Conservation (phyloP, 768 basidiomycete genomes). For the Mycena sanguinolenta region DNA sequence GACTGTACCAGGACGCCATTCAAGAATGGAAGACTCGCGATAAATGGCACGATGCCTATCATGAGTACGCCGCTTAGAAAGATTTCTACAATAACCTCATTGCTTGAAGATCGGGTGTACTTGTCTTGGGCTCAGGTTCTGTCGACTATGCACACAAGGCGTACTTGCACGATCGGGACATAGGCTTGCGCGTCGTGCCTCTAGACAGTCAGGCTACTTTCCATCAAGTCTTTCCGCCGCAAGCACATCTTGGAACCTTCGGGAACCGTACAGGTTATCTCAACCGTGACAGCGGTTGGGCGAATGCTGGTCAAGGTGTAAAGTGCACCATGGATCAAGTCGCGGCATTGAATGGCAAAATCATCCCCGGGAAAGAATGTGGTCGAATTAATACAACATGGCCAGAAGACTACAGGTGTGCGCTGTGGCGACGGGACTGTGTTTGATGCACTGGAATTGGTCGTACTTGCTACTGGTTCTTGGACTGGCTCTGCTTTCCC, state of each 20-base stretch:
- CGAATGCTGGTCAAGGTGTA: slow-evolving; percentile 78
- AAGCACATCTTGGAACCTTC: slow-evolving; percentile 53
- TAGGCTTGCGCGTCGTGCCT: slow-evolving; percentile 65
- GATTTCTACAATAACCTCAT: neutral
- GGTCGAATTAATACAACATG: slow-evolving; percentile 55
- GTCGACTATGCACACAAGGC: slow-evolving; percentile 64
- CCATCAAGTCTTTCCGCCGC: slow-evolving; percentile 61
- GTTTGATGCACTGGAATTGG: slow-evolving; percentile 64
- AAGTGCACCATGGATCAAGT: slow-evolving; percentile 67
- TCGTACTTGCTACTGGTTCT: slow-evolving; percentile 81
- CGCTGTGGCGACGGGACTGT: slow-evolving; percentile 68
- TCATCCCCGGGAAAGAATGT: slow-evolving; percentile 74
- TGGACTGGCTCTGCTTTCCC: slow-evolving; percentile 91
- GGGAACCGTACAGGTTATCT: slow-evolving; percentile 67
- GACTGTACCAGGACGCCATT: slow-evolving; percentile 74
- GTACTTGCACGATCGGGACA: slow-evolving; percentile 71
- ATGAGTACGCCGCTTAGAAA: slow-evolving; percentile 70
- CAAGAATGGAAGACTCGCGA: slow-evolving; percentile 75
- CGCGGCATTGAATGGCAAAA: slow-evolving; percentile 66
- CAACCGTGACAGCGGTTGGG: slow-evolving; percentile 90
- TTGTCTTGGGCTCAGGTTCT: slow-evolving; percentile 63
- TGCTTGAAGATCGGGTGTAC: slow-evolving; percentile 72
- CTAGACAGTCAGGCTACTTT: slow-evolving; percentile 56
- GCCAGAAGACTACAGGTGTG: slow-evolving; percentile 66
- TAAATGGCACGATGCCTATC: slow-evolving; percentile 82